Evolutionary conservation across 768 basidiomycete species (phyloP), one percentile per base, ranked within the genome.

Genomic region (Leccinum subtestaceum): DNA sequence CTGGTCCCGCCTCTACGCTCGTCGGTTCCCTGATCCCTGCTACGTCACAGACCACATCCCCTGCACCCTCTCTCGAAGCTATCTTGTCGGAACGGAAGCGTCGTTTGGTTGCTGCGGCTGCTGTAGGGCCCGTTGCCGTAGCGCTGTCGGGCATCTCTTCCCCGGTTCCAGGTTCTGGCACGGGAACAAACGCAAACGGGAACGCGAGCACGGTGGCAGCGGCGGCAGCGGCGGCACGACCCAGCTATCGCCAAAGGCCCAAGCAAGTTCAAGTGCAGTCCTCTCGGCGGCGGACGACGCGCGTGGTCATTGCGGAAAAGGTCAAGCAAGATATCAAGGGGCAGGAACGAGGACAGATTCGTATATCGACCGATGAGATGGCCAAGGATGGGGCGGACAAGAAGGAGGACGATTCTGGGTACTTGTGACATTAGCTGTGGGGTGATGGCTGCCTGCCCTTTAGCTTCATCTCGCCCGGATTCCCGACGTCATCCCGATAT

Each of bases 241-340:
- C 63, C 55, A 36, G 58, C 59, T 21, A 58, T 58, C 17, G 55
- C 65, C 53, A 87, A 84, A 66, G 84, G 83, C 23, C 75, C 78
- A 19, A 64, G 65, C 62, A 78, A 82, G 59, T 91, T 89, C 74
- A 91, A 90, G 82, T 90, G 88, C 67, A 89, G 83, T 66, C 88
- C 87, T 34, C 73, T 88, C 32, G 81, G 76, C 21, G 78, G 80
- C 34, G 74, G 25, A 27, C 25, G 25, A 27, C 25, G 25, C 25
- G 25, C 25, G 5, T 27, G 25, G 31, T 31, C 25, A 27, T 27
- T 27, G 25, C 25, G 25, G 25, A 27, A 27, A 27, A 27, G 25
- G 25, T 27, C 25, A 27, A 27, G 25, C 25, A 27, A 25, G 25
- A 25, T 25, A 25, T 25, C 25, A 25, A 27, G 25, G 25, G 25